Base-by-base conservation (phyloP, 2,329 filamentous ascomycete genomes). In the Tothia fuscella region DNA sequence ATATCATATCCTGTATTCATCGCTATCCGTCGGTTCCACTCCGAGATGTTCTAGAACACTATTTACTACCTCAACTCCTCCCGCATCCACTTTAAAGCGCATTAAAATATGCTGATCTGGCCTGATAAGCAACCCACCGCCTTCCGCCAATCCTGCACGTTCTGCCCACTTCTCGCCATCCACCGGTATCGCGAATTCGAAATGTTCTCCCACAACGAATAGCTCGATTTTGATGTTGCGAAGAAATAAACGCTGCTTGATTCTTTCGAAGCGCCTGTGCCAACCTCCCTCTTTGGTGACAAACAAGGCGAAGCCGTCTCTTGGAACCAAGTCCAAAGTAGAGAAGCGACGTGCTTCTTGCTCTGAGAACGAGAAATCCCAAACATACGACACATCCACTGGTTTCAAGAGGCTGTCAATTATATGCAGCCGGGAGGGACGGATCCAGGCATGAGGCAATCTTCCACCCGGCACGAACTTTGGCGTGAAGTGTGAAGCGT, bases 371-470 rank as follows among this genome's bases (percentile, higher is more conserved):
- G 50, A 49, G 2, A 63, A 48, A 29, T 64, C 58, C 3, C 43
- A 42, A 14, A 62, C 49, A 36, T 63, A 64, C 0, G 59, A 61
- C 0, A 53, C 50, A 30, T 64, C 54, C 6, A 64, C 52, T 0
- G 54, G 49, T 13, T 31, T 16, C 19, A 38, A 24, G 9, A 0
- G 45, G 24, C 2, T 54, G 44, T 3, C 22, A 20, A 10, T 47
- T 31, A 4, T 28, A 9, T 5, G 39, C 10, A 21, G 31, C 19
- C 33, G 22, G 34, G 17, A 10, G 10, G 26, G 22, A 40, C 31
- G 26, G 12, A 66, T 56, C 62, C 63, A 67, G 1, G 56, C 54
- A 47, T 67, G 64, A 3, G 63, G 62, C 4, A 66, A 42, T 25
- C 63, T 51, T 5, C 62, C 64, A 0, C 65, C 63, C 1, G 53